These are phyloP conservation scores for Parathielavia appendiculata DNA, from an alignment of 495 filamentous ascomycete species.

Conservation along the genomic window DNA sequence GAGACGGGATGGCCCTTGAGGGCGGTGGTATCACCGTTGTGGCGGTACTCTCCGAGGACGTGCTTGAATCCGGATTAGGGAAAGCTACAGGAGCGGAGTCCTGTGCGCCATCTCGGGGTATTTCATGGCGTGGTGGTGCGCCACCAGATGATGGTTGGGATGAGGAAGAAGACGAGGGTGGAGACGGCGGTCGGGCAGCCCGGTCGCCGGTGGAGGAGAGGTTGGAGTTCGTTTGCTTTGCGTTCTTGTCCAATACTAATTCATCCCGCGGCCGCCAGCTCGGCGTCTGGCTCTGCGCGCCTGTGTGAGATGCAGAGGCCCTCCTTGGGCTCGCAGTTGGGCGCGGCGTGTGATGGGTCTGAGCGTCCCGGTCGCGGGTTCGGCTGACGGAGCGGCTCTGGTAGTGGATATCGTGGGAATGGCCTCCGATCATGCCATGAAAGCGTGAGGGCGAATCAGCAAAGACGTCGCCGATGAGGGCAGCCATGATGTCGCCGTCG, in stretches of 20 bases:
- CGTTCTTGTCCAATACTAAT: slow-evolving; percentile 1
- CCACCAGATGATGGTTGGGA: slow-evolving; percentile 35
- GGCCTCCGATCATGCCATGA: slow-evolving; percentile 42
- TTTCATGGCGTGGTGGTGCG: slow-evolving; percentile 37
- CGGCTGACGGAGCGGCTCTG: slow-evolving; percentile 37
- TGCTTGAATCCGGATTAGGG: slow-evolving; percentile 41
- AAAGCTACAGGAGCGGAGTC: slow-evolving; percentile 32
- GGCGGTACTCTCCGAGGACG: slow-evolving; percentile 34
- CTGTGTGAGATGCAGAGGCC: slow-evolving; percentile 25
- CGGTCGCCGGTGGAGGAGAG: slow-evolving; percentile 29
- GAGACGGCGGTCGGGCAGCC: slow-evolving; percentile 44
- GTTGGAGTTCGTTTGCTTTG: slow-evolving; percentile 17
- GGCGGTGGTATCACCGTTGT: slow-evolving; percentile 28
- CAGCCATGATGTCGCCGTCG: slow-evolving; percentile 41
- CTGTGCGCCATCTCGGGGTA: slow-evolving; percentile 26
- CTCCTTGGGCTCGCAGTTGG: slow-evolving; percentile 29
- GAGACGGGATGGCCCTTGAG: slow-evolving; percentile 51
- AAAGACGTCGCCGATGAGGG: slow-evolving; percentile 45
- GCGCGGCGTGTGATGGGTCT: slow-evolving; percentile 23
- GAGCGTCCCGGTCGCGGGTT: slow-evolving; percentile 37
- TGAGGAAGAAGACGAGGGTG: slow-evolving; percentile 46
- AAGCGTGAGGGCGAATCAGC: slow-evolving; percentile 42
- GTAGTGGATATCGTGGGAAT: slow-evolving; percentile 41
- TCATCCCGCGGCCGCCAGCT: slow-evolving; percentile 17
- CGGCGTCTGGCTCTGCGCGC: slow-evolving; percentile 15